Percentiles rank a stretch among this genome's conserved stretches.
Conservation (phyloP, 2,329 filamentous ascomycete species). For the Colletotrichum gloeosporioides region DNA sequence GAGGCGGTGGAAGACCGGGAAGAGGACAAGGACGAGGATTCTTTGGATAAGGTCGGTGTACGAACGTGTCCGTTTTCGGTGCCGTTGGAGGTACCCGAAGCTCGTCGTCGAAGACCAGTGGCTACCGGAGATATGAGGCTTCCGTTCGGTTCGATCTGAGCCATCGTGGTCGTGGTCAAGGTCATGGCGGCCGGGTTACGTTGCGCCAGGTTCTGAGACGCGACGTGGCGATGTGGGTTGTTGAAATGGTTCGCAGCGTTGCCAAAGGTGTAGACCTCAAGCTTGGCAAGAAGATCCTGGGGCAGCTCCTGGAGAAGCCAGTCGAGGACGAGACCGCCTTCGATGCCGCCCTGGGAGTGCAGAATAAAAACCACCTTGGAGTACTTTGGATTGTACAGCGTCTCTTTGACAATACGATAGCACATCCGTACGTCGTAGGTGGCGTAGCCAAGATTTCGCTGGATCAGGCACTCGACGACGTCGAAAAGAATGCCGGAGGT, state of each 20-base stretch:
- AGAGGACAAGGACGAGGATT: constrained; percentile 34
- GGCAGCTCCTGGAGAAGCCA: constrained; percentile 78
- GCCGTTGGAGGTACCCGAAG: neutral
- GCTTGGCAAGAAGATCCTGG: constrained; percentile 67
- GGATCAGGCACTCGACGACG: constrained; percentile 77
- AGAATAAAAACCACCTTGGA: constrained; percentile 76
- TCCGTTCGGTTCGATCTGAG: neutral
- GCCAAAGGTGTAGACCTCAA: constrained; percentile 82
- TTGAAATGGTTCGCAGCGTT: constrained; percentile 84
- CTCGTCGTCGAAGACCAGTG: neutral
- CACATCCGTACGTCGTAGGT: constrained; percentile 72
- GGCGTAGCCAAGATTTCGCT: constrained; percentile 76
- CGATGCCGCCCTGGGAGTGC: constrained; percentile 80
- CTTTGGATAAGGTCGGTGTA: constrained; percentile 19
- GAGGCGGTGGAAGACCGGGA: constrained; percentile 41
- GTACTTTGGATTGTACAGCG: constrained; percentile 66
- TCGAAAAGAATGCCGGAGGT: constrained; percentile 80
- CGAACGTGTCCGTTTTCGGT: neutral
- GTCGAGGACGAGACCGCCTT: constrained; percentile 75
- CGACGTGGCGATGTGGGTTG: constrained; percentile 56
- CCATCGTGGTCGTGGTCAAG: constrained; percentile 10
- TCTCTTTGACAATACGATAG: constrained; percentile 66
- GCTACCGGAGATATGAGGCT: constrained; percentile 16
- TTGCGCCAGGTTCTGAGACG: constrained; percentile 48
- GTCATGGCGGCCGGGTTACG: constrained; percentile 28